Conservation (phyloP, 2,329 filamentous ascomycete species). For the Cercospora zeae-maydis region DNA sequence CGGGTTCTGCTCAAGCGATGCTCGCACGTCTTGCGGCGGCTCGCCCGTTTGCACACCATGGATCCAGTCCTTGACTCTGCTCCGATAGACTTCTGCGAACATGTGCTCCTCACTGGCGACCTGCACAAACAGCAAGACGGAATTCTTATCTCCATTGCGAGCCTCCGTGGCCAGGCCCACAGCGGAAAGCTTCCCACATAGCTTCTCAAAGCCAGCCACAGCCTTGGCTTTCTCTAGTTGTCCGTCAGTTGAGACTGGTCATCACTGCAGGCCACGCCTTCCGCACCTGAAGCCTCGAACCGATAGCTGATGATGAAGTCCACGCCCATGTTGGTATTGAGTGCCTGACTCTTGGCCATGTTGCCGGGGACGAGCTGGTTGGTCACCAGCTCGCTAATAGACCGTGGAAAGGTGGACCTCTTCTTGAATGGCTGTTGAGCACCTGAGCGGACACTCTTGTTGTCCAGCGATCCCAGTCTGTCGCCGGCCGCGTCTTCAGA, state of each 20-base stretch:
- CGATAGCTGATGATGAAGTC: slow-evolving; percentile 86
- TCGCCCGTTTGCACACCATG: slow-evolving; percentile 77
- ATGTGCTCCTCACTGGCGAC: slow-evolving; percentile 73
- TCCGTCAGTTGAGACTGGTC: not conserved
- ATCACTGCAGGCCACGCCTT: no score
- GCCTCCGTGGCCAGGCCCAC: slow-evolving; percentile 88
- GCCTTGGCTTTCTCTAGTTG: slow-evolving; percentile 63
- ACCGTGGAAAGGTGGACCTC: slow-evolving; percentile 24
- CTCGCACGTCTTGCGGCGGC: slow-evolving; percentile 67
- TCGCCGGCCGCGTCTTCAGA: slow-evolving; percentile 19
- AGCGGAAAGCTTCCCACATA: slow-evolving; percentile 69
- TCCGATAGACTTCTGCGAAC: slow-evolving; percentile 73
- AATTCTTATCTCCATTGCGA: slow-evolving; percentile 69
- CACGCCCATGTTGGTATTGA: slow-evolving; percentile 62
- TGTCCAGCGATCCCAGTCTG: slow-evolving; percentile 13
- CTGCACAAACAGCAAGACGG: slow-evolving; percentile 78
- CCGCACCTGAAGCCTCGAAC: slow-evolving; percentile 61
- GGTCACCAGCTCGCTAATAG: slow-evolving; percentile 33
- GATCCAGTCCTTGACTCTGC: slow-evolving; percentile 86
- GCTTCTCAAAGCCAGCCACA: slow-evolving; percentile 69
- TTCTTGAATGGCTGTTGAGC: slow-evolving; percentile 18
- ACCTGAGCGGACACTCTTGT: not conserved
- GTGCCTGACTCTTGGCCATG: slow-evolving; percentile 35
- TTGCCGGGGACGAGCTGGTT: slow-evolving; percentile 32
- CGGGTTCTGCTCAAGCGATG: slow-evolving; percentile 67